A percentile compares a stretch with the other conserved stretches of the same genome.
These are phyloP conservation scores for Huntiella savannae DNA, from an alignment of 2,329 filamentous ascomycete genomes.

Conservation along the genomic window DNA sequence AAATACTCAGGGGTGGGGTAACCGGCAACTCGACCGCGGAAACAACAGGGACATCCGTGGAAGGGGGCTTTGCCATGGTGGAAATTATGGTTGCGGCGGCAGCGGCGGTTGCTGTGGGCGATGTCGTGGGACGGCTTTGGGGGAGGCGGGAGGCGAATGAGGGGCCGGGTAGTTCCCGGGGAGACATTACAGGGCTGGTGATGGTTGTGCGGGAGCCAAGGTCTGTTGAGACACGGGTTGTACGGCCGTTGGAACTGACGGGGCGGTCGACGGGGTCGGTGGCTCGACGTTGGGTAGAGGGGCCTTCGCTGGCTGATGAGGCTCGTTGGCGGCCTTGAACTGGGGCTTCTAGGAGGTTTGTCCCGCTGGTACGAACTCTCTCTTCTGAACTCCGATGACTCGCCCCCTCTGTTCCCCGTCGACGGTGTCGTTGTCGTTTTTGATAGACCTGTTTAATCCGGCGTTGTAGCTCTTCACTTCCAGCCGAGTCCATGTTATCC, in stretches of 20 bases:
- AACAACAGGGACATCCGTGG: neutral
- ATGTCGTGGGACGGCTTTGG: no score
- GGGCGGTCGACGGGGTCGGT: conserved; percentile 28
- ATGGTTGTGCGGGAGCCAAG: neutral
- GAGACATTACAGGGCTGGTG: neutral
- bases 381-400: no score
- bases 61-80: neutral
- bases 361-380: no score
- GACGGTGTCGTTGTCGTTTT: conserved; percentile 38
- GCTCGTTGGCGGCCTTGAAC: conserved; percentile 25
- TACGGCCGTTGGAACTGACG: conserved; percentile 26
- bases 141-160: no score
- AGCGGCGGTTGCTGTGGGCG: no score
- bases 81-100: neutral
- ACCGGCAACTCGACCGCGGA: neutral
- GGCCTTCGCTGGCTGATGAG: conserved; percentile 25
- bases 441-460: conserved; percentile 79
- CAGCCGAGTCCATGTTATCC: conserved; percentile 63
- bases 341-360: conserved; percentile 16
- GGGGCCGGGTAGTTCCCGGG: no score
- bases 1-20: conserved; percentile 45
- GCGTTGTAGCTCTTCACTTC: conserved; percentile 79
- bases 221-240: conserved; percentile 47
- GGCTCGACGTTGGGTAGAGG: conserved; percentile 23
- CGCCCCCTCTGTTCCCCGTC: conserved; percentile 1